Percentiles rank a stretch among this genome's conserved stretches.
phyloP scores from a whole-genome alignment of 1,284 basidiomycete species.

The Afroboletus lepidellus region DNA sequence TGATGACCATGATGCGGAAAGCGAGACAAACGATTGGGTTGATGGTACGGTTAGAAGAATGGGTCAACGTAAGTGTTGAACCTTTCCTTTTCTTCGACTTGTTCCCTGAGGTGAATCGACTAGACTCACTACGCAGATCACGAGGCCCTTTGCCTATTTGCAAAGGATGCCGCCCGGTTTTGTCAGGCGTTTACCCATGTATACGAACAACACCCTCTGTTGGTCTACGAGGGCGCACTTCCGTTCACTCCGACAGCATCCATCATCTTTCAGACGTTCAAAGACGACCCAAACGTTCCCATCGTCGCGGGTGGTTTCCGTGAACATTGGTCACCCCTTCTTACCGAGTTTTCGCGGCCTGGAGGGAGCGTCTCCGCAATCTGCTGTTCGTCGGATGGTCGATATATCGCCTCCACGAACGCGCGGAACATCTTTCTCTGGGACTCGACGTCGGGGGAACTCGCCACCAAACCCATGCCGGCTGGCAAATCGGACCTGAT shows the following conservation, averaged over 20 bases:
- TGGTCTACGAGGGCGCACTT: conserved; percentile 34
- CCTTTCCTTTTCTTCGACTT: neutral
- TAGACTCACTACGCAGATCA: conserved; percentile 18
- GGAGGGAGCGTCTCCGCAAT: conserved; percentile 18
- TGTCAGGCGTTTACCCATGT: conserved; percentile 32
- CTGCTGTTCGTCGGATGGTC: conserved; percentile 29
- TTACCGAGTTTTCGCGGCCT: conserved; percentile 28
- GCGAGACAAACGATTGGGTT: conserved; percentile 34
- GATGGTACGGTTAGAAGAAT: conserved; percentile 26
- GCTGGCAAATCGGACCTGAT: conserved; percentile 11
- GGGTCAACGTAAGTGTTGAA: conserved; percentile 25
- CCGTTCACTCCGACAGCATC: conserved; percentile 32
- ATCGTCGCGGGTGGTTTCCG: conserved; percentile 31
- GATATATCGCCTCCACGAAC: conserved; percentile 31
- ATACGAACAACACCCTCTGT: conserved; percentile 36
- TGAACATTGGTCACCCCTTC: conserved; percentile 34
- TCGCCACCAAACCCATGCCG: conserved; percentile 19
- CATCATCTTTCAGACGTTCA: conserved; percentile 28
- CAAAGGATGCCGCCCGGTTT: conserved; percentile 30
- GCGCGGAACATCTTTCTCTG: conserved; percentile 24
- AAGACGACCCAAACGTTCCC: conserved; percentile 24
- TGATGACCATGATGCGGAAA: conserved; percentile 30
- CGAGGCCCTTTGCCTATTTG: conserved; percentile 17
- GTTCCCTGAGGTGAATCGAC: conserved; percentile 3
- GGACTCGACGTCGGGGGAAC: conserved; percentile 33